Evolutionary conservation across 768 basidiomycete genomes (phyloP).

Genomic region (Pleurotus giganteus): DNA sequence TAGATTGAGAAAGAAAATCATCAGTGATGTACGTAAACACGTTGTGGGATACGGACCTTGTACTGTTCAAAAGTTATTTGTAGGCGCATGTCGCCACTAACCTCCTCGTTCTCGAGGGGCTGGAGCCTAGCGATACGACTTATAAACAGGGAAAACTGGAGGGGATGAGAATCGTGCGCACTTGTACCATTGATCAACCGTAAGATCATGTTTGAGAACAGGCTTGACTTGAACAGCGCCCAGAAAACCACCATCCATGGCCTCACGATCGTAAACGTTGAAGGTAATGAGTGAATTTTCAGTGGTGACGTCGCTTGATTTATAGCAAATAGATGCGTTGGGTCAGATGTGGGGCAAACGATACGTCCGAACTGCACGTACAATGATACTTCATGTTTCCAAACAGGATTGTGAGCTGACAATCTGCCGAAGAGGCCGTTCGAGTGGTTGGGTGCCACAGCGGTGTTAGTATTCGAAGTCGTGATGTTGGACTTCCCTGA

Average conservation of each 20-base stretch:
- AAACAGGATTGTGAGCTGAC: constrained; percentile 87
- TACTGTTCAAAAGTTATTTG: constrained; percentile 92
- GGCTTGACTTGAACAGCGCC: constrained; percentile 93
- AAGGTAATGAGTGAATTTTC: constrained; percentile 80
- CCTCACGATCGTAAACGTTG: constrained; percentile 89
- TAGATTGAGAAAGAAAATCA: constrained; percentile 5
- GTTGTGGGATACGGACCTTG: constrained; percentile 56
- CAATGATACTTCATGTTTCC: constrained; percentile 99
- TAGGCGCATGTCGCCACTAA: constrained; percentile 91
- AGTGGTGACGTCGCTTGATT: constrained; percentile 86
- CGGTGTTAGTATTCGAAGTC: constrained; percentile 24
- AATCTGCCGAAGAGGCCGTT: constrained; percentile 59
- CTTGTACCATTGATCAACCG: constrained; percentile 97
- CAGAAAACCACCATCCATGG: constrained; percentile 82
- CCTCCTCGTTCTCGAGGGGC: constrained; percentile 74
- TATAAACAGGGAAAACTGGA: constrained; percentile 13
- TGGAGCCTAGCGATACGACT: constrained; percentile 49
- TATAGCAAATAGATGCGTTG: constrained; percentile 18
- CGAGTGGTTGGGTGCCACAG: constrained; percentile 25
- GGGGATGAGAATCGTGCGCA: constrained; percentile 39
- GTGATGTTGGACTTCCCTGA: constrained; percentile 31
- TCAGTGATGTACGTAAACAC: constrained; percentile 2
- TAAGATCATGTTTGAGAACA: constrained; percentile 86
- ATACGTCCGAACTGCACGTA: constrained; percentile 41
- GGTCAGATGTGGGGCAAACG: constrained; percentile 3